Conservation (phyloP, 306 rosid genomes). For the Vigna angularis region DNA sequence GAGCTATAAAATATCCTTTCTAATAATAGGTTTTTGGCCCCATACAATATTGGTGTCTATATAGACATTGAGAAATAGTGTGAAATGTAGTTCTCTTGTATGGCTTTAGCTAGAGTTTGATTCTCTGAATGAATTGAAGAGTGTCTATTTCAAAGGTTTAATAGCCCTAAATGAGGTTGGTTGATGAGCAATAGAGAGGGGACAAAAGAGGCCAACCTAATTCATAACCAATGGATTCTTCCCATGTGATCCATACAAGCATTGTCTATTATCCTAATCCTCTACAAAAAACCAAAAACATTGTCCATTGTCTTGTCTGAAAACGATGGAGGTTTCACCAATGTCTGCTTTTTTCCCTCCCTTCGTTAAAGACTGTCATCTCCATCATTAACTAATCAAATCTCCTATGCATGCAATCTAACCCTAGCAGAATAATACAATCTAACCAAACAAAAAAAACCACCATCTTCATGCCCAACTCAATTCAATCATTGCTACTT, state of each 20-base stretch:
- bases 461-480: background rate
- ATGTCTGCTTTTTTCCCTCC: constrained; percentile 49
- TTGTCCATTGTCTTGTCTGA: constrained; percentile 56
- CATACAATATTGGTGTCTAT: background rate
- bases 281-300: constrained; percentile 40
- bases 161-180: constrained; percentile 34
- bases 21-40: constrained; percentile 14
- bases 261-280: constrained; percentile 50
- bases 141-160: constrained; percentile 11
- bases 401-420: constrained; percentile 35
- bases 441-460: constrained; percentile 30
- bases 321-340: constrained; percentile 47
- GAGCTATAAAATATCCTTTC: too few relatives aligned
- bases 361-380: constrained; percentile 40
- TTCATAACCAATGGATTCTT: constrained; percentile 38
- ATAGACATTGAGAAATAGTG: background rate
- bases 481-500: constrained; percentile 34
- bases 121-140: background rate
- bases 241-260: constrained; percentile 54
- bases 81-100: background rate
- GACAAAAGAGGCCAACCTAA: constrained; percentile 54
- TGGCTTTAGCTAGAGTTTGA: background rate
- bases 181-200: constrained; percentile 39
- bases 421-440: constrained; percentile 43
- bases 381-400: constrained; percentile 48